Base-by-base conservation (phyloP, 345 rosid genomes). In the Eucalyptus leucophloia region DNA sequence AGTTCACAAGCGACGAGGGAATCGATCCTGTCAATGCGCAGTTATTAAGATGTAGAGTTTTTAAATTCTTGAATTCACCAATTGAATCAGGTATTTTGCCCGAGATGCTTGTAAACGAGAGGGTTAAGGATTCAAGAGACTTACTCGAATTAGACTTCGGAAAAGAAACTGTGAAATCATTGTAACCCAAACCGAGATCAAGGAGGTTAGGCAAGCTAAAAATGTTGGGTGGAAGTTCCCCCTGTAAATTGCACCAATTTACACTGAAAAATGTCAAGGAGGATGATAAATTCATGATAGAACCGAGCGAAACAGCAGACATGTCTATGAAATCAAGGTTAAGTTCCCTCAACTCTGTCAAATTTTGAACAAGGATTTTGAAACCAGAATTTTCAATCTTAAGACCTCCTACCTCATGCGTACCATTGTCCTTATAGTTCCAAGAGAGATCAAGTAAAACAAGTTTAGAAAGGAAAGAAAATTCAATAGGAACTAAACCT, bases 171-270 rank as follows among this genome's bases (percentile, higher is more conserved):
- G 0, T 21, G 1, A 51, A 17, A 12, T 53, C 21, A n/a, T 60
- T 60, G 9, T 0, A 4, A 1, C 4, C 16, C 51, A 67, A 65
- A 19, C 5, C 2, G 12, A 88, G 89, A 18, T 65, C 40, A 65
- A 65, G 40, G 19, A 65, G 77, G 37, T n/a, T 65, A 0, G 77
- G 77, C 40, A n/a, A 65, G 77, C 77, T 4, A 18, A 65, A n/a
- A 65, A 65, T n/a, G 77, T n/a, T 15, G 21, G 77, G 77, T 0
- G 37, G 40, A n/a, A 65, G 37, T 65, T 65, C 77, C 77, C 40
- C 77, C 0, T 4, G 11, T 65, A n/a, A 65, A 0, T 0, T 4
- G 21, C 40, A 15, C 0, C 0, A 1, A 14, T 0, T 1, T 11
- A 2, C 40, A 16, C 21, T n/a, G 6, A 65, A 65, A n/a, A n/a